Evolutionary conservation across 2,329 filamentous ascomycete species (phyloP), one percentile per base, ranked within the genome.

Genomic region (Madurella fahalii): DNA sequence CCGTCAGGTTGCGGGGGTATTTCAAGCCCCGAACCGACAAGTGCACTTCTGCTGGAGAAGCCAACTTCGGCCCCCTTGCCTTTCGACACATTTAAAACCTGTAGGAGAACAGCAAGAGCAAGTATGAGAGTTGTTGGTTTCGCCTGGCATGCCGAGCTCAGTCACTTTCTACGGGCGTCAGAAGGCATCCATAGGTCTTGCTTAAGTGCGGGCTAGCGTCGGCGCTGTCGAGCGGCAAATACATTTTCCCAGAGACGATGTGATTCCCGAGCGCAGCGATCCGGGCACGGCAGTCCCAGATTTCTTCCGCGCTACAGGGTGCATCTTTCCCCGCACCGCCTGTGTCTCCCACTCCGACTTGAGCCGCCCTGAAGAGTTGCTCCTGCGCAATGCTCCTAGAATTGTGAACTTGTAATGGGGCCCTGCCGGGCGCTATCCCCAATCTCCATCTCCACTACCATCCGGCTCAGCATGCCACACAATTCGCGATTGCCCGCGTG

Each of bases 271-370:
- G 17, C 17, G n/a, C 42, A 25, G 16, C n/a, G 40, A 45, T 45
- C 53, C 44, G n/a, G n/a, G n/a, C n/a, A 47, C 41, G 46, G 32
- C 40, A 41, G 46, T 47, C 44, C 47, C 47, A 56, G 56, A 50
- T 31, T 59, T 59, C 50, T 58, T 52, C 58, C 57, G 58, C 34
- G 11, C 13, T 40, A 30, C 34, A 37, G 34, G 34, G 13, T 37
- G 37, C 42, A 32, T 37, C 40, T 50, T 62, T 62, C 58, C 61
- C 58, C 60, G 57, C 60, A 61, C 50, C 40, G 9, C 47, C 41
- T 16, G 43, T n/a, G 2, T 31, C 30, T 39, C 39, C 40, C 56
- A 45, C 54, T 31, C 60, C 52, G 59, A 51, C 40, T 54, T 46
- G 30, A 37, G 25, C 42, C 40, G 15, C 34, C 47, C 9, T 40